phyloP scores from a whole-genome alignment of 106 monocot species.

The Phalaenopsis equestris region DNA sequence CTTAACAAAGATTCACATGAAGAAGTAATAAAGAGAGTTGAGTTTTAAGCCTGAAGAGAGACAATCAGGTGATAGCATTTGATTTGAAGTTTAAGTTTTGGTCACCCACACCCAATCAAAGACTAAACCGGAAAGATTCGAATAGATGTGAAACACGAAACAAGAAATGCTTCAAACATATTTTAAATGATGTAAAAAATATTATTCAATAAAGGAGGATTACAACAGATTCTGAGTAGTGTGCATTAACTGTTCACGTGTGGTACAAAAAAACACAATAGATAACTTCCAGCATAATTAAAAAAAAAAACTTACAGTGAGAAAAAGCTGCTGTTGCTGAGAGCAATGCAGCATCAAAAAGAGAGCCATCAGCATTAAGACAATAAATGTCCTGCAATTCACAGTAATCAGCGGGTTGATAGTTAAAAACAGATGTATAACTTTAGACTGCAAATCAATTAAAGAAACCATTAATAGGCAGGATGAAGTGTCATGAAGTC shows the following conservation, averaged over 20 bases:
- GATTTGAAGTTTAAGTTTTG: too few species aligned
- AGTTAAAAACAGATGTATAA: background rate
- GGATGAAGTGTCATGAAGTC: background rate
- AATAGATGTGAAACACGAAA: too few species aligned
- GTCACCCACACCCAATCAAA: too few species aligned
- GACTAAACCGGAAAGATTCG: too few species aligned
- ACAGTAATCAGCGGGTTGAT: background rate
- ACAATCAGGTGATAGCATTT: too few species aligned
- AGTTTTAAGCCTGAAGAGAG: too few species aligned
- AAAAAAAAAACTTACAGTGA: slow-evolving; percentile 45
- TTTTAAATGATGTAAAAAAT: background rate
- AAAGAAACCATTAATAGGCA: background rate
- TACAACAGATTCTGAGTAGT: background rate
- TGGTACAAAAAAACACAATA: background rate
- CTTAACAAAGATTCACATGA: too few species aligned
- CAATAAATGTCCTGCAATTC: slow-evolving; percentile 84
- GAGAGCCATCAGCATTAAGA: slow-evolving; percentile 95
- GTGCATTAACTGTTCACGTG: background rate
- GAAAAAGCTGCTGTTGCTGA: slow-evolving; percentile 81
- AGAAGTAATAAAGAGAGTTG: too few species aligned
- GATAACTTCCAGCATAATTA: background rate
- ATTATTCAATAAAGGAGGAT: background rate
- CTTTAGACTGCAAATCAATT: background rate
- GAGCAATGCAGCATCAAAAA: slow-evolving; percentile 90
- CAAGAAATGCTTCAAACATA: too few species aligned